Percentiles rank a stretch among this genome's conserved stretches.
Conservation (phyloP, 2,329 filamentous ascomycete species). For the Pseudogymnoascus sp. region DNA sequence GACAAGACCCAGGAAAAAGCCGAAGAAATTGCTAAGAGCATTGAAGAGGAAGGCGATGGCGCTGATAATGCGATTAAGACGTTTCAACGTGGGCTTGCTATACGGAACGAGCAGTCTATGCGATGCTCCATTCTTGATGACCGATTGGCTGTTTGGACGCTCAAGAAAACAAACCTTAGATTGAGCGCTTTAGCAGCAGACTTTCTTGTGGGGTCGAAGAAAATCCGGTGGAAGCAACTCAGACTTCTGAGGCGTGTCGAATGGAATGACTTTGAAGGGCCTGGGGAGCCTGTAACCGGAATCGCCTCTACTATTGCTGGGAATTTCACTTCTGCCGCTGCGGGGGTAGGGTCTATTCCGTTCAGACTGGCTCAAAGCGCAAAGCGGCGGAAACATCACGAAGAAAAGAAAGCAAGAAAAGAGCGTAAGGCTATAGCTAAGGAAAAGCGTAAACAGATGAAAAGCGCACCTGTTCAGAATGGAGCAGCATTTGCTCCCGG, state of each 20-base stretch:
- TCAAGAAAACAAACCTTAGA: slow-evolving; percentile 53
- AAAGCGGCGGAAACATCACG: slow-evolving; percentile 46
- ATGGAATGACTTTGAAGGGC: slow-evolving; percentile 72
- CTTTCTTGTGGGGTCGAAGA: slow-evolving; percentile 53
- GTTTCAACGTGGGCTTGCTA: slow-evolving; percentile 55
- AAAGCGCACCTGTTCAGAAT: not conserved
- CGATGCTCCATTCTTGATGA: slow-evolving; percentile 60
- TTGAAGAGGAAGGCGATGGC: slow-evolving; percentile 57
- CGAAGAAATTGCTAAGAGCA: slow-evolving; percentile 51
- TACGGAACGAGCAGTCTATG: slow-evolving; percentile 48
- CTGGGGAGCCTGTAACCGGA: slow-evolving; percentile 65
- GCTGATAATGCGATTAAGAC: slow-evolving; percentile 61
- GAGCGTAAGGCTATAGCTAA: slow-evolving; percentile 23
- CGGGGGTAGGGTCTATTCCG: slow-evolving; percentile 59
- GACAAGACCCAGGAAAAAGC: slow-evolving; percentile 53
- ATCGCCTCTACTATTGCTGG: slow-evolving; percentile 54
- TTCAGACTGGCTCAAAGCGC: slow-evolving; percentile 52
- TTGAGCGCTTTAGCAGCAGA: slow-evolving; percentile 60
- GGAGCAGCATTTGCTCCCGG: not conserved
- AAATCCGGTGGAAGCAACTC: slow-evolving; percentile 56
- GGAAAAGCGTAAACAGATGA: not conserved
- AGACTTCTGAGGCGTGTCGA: slow-evolving; percentile 59
- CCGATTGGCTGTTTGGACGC: slow-evolving; percentile 56
- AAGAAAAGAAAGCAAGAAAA: slow-evolving; percentile 38
- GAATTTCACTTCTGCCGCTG: slow-evolving; percentile 50